Evolutionary conservation across 176 grass and related monocot genomes (phyloP), one percentile per base, ranked within the genome.

Genomic region (Carex myosuroides): DNA sequence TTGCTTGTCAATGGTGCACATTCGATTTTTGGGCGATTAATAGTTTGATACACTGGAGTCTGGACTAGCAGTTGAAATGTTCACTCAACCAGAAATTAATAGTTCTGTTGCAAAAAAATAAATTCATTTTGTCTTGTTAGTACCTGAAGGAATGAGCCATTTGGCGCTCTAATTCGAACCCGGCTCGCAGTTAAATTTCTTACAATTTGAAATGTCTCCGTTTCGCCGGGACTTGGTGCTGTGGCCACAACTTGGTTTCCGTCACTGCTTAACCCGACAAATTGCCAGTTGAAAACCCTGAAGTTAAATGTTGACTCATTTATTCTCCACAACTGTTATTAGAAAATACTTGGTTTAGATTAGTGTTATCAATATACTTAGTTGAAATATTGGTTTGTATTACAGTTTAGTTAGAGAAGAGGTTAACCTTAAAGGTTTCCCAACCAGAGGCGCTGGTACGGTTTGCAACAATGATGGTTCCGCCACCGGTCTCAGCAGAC

Each of bases 111-210:
- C 4, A 35, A 37, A 33, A 29, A 29, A 22, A 60, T 0, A 29
- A 68, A 37, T 13, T 37, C 3, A 0, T 68, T 35, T 68, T 14
- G 30, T 37, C 18, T 20, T 60, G 35, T 79, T 68, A 72, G 42
- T 81, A 89, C 90, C 90, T 92, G 90, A 21, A 92, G 33, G 90
- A 85, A 85, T 6, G 55, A 68, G 17, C 87, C 85, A 54, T 89
- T 89, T 20, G 82, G 32, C 2, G 90, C 85, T 67, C 63, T 89
- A 41, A 92, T 80, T 56, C 85, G 85, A 59, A 84, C 58, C 1
- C 55, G 64, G 10, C 3, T 65, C 16, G 79, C 53, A 6, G 42
- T 13, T 32, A 56, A 54, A 56, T 87, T 89, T 18, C 70, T 60
- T n/a, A 89, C 82, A 10, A 92, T 87, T 66, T 89, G 59, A 41